A percentile compares a stretch with the other conserved stretches of the same genome.
These are phyloP conservation scores for Citrus mangshanensis DNA, from an alignment of 345 rosid species.

Conservation along the genomic window DNA sequence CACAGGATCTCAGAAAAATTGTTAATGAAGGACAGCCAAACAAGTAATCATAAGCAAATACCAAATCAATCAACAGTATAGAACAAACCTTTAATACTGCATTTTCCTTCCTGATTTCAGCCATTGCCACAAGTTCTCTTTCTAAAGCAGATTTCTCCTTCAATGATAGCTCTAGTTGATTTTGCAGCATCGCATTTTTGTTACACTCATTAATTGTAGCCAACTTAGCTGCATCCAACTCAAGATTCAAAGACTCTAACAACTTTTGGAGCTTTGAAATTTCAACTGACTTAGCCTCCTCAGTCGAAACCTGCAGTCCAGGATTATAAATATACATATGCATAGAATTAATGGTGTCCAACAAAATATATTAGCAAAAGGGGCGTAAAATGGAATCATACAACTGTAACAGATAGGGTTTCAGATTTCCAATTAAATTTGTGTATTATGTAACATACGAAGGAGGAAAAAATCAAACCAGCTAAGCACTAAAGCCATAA, in stretches of 20 bases:
- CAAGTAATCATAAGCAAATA: background rate
- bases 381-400: background rate
- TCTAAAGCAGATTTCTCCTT: conserved; percentile 74
- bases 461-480: background rate
- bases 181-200: conserved; percentile 81
- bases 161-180: conserved; percentile 68
- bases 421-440: background rate
- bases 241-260: conserved; percentile 74
- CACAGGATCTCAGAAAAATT: too few species aligned
- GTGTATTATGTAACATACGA: background rate
- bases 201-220: conserved; percentile 83
- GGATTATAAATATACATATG: background rate
- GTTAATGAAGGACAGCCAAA: background rate
- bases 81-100: conserved; percentile 58
- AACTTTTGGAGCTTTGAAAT: conserved; percentile 68
- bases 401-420: background rate
- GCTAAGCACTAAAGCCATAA: background rate
- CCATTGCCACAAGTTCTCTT: conserved; percentile 60
- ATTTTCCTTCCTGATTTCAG: conserved; percentile 73
- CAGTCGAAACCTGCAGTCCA: conserved; percentile 68
- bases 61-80: conserved; percentile 1
- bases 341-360: background rate
- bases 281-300: conserved; percentile 70
- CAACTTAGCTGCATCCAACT: conserved; percentile 90
- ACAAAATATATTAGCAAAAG: background rate